phyloP scores from a whole-genome alignment of 495 filamentous ascomycete species.

The Aspergillus ellipticus region DNA sequence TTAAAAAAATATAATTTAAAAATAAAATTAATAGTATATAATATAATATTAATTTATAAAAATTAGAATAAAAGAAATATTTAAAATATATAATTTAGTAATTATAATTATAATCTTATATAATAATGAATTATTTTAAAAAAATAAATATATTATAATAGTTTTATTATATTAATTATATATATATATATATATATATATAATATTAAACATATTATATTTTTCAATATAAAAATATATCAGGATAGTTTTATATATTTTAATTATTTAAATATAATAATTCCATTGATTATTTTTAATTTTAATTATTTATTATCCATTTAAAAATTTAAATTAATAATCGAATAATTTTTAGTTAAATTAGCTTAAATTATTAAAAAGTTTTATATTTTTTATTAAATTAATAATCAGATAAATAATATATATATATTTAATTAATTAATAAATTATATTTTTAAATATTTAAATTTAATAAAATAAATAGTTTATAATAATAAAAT shows the following conservation, averaged over 20 bases:
- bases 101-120: constrained; percentile 10
- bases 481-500: constrained; percentile 2
- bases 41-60: constrained; percentile 6
- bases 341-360: not conserved
- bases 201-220: constrained; percentile 9
- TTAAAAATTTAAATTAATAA: too few species aligned
- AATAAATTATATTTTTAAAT: constrained; percentile 12
- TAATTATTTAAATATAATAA: too few species aligned
- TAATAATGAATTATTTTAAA: not conserved
- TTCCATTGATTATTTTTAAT: too few species aligned
- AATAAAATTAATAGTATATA: constrained; percentile 5
- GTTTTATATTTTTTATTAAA: not conserved
- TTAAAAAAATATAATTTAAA: constrained; percentile 6
- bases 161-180: not conserved
- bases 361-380: constrained; percentile 8
- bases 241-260: too few species aligned
- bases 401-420: constrained; percentile 14
- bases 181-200: not conserved
- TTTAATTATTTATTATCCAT: too few species aligned
- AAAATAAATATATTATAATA: not conserved
- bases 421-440: constrained; percentile 11
- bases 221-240: constrained; percentile 8
- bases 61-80: not conserved
- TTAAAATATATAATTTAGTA: not conserved
- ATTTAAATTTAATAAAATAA: constrained; percentile 11